phyloP scores from a whole-genome alignment of 345 rosid species.

The Durio zibethinus region DNA sequence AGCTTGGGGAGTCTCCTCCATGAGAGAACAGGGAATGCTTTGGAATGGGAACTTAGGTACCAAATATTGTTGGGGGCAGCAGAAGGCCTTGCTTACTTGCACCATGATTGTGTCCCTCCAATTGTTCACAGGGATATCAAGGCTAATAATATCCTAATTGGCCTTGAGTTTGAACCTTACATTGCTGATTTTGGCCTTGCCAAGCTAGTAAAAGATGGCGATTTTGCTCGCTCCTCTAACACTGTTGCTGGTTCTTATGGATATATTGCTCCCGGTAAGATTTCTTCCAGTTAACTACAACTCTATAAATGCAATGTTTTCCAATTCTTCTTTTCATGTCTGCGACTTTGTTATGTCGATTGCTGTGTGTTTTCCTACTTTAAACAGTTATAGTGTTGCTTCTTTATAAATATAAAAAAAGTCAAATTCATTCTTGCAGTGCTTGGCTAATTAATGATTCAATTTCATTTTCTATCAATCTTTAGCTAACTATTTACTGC shows the following conservation, averaged over 20 bases:
- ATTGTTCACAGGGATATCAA: constrained; percentile 95
- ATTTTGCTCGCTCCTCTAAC: constrained; percentile 74
- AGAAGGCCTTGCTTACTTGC: constrained; percentile 86
- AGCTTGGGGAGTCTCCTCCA: constrained; percentile 90
- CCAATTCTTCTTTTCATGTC: background rate
- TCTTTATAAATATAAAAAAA: background rate
- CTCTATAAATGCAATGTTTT: background rate
- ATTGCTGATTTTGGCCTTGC: constrained; percentile 98
- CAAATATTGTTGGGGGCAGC: constrained; percentile 83
- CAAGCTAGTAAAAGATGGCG: constrained; percentile 88
- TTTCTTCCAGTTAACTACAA: background rate
- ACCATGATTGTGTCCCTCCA: constrained; percentile 92
- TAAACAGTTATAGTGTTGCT: background rate
- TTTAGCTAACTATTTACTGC: background rate
- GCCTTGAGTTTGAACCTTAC: constrained; percentile 86
- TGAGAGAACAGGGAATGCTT: constrained; percentile 58
- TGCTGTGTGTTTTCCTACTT: background rate
- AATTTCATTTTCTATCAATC: background rate
- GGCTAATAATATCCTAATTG: constrained; percentile 87
- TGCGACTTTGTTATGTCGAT: background rate
- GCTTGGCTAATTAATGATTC: background rate
- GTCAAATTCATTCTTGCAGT: background rate
- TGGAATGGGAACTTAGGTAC: constrained; percentile 94
- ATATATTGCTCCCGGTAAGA: constrained; percentile 91
- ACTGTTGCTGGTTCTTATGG: constrained; percentile 96